These are phyloP conservation scores for Populus hybrid DNA, from an alignment of 441 rosid species.

Conservation along the genomic window DNA sequence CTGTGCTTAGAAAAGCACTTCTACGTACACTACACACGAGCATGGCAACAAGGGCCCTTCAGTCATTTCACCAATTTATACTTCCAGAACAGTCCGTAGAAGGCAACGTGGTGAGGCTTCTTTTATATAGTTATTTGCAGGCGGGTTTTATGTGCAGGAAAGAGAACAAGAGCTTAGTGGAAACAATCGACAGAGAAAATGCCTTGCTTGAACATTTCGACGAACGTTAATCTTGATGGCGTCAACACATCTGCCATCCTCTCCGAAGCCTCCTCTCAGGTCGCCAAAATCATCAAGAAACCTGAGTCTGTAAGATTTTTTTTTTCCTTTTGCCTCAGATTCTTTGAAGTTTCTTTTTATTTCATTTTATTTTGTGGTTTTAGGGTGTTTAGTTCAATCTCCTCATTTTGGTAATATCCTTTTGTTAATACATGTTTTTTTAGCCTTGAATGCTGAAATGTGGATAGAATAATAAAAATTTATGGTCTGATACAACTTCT, in stretches of 20 bases:
- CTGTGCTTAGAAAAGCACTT: not conserved
- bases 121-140: not conserved
- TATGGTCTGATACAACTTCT: not conserved
- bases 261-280: constrained; percentile 62
- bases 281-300: constrained; percentile 65
- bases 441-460: not conserved
- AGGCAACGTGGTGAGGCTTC: not conserved
- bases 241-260: constrained; percentile 70
- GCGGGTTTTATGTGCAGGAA: not conserved
- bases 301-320: constrained; percentile 49
- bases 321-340: not conserved
- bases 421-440: too few species aligned
- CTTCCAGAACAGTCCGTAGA: not conserved
- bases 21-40: not conserved
- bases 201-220: constrained; percentile 84
- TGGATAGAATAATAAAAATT: not conserved
- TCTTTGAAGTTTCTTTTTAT: not conserved
- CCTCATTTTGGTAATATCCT: not conserved
- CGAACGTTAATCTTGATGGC: constrained; percentile 67
- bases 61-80: not conserved
- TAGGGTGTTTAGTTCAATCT: not conserved
- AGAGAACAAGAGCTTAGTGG: not conserved
- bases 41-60: not conserved
- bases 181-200: constrained; percentile 28
- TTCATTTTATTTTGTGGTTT: not conserved